A percentile compares a stretch with the other conserved stretches of the same genome.
These are phyloP conservation scores for Diospyros kaki DNA, from an alignment of 148 eudicot genomes.

Conservation along the genomic window DNA sequence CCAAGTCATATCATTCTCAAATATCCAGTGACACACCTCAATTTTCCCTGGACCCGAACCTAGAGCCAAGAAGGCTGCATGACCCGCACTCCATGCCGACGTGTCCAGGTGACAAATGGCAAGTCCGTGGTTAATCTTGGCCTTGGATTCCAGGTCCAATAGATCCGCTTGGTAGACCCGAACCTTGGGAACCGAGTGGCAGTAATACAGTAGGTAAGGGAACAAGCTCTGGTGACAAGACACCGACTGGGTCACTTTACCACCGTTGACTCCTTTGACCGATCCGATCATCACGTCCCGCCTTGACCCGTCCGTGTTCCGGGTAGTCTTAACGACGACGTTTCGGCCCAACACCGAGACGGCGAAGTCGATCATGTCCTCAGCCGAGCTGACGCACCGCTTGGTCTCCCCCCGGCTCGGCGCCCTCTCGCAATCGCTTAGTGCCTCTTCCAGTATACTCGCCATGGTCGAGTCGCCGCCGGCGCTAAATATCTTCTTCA, in stretches of 20 bases:
- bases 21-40: constrained; percentile 94
- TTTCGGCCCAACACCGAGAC: constrained; percentile 56
- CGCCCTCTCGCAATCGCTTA: constrained; percentile 68
- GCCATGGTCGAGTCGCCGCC: constrained; percentile 62
- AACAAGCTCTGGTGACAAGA: constrained; percentile 82
- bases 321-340: constrained; percentile 53
- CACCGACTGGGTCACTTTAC: constrained; percentile 63
- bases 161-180: constrained; percentile 88
- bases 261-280: constrained; percentile 67
- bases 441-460: constrained; percentile 35
- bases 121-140: constrained; percentile 72
- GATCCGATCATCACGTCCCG: constrained; percentile 49
- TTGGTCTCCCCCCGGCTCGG: constrained; percentile 74
- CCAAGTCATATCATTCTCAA: constrained; percentile 91
- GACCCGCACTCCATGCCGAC: constrained; percentile 71
- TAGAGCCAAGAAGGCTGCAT: constrained; percentile 73
- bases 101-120: constrained; percentile 89
- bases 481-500: constrained; percentile 63
- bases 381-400: constrained; percentile 66
- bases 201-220: constrained; percentile 77
- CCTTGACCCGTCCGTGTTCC: constrained; percentile 46
- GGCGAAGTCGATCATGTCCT: constrained; percentile 89
- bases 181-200: constrained; percentile 84
- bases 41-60: constrained; percentile 83
- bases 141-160: constrained; percentile 43